Evolutionary conservation across 2,329 filamentous ascomycete genomes (phyloP).

Genomic region (Beauveria sp.): DNA sequence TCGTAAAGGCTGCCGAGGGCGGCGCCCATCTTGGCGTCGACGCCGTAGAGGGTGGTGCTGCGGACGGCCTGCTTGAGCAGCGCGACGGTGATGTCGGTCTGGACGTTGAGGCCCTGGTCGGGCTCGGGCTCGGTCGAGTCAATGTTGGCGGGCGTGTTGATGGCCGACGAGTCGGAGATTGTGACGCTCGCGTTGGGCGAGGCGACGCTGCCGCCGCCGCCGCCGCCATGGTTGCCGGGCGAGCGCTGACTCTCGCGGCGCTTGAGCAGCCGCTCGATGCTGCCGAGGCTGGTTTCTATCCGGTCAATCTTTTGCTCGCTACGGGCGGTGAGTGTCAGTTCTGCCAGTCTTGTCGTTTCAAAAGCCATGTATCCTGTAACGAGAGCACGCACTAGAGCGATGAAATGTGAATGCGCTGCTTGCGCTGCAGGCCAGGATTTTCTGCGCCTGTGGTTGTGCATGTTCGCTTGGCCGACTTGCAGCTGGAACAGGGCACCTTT

Average conservation of each 20-base stretch:
- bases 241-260: conserved; percentile 25
- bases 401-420: conserved; percentile 51
- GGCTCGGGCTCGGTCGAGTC: conserved; percentile 7
- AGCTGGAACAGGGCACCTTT: conserved; percentile 51
- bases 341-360: not conserved
- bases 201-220: conserved; percentile 24
- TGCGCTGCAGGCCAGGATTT: conserved; percentile 46
- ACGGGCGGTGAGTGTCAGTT: not conserved
- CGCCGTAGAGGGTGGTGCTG: conserved; percentile 36
- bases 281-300: conserved; percentile 37
- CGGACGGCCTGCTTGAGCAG: conserved; percentile 46
- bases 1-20: conserved; percentile 46
- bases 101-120: conserved; percentile 40
- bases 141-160: conserved; percentile 10
- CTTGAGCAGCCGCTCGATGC: conserved; percentile 36
- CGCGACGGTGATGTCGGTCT: conserved; percentile 45
- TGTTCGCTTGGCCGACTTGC: conserved; percentile 43
- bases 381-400: conserved; percentile 46
- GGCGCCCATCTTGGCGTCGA: conserved; percentile 44
- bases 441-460: conserved; percentile 49
- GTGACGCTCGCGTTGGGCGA: conserved; percentile 9
- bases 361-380: too few relatives aligned
- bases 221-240: conserved; percentile 32
- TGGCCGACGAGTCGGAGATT: conserved; percentile 8
- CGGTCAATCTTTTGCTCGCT: conserved; percentile 48